phyloP scores from a whole-genome alignment of 768 basidiomycete genomes.

The Leccinellum rugosiceps region DNA sequence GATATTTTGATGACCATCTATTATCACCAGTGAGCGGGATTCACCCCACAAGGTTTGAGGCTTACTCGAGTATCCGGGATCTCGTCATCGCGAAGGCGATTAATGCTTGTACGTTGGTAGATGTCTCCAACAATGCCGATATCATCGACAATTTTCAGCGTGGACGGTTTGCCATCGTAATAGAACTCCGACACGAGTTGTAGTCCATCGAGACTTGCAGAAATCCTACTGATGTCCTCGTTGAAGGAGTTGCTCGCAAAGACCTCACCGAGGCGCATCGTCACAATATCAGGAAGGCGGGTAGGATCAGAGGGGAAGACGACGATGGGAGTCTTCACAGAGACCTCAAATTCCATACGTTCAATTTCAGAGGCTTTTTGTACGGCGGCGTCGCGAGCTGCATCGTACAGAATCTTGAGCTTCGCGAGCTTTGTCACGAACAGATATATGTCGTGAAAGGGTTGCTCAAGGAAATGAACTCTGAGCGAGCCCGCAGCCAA shows the following conservation, averaged over 20 bases:
- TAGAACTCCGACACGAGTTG: conserved; percentile 73
- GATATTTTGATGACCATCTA: conserved; percentile 75
- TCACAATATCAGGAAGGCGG: conserved; percentile 61
- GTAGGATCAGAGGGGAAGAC: conserved; percentile 75
- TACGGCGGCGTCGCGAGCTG: conserved; percentile 89
- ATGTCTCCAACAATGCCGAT: conserved; percentile 72
- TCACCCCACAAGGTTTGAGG: background rate
- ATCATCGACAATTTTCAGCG: conserved; percentile 88
- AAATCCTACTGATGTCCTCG: conserved; percentile 50
- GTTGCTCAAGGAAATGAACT: conserved; percentile 83
- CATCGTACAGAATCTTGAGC: conserved; percentile 92
- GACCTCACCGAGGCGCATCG: conserved; percentile 87
- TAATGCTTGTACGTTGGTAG: conserved; percentile 55
- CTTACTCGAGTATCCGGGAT: conserved; percentile 76
- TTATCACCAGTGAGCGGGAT: conserved; percentile 4
- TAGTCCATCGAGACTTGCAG: conserved; percentile 78
- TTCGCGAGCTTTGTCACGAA: conserved; percentile 84
- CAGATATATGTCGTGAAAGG: conserved; percentile 83
- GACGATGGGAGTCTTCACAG: conserved; percentile 88
- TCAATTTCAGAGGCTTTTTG: conserved; percentile 92
- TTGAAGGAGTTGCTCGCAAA: conserved; percentile 75
- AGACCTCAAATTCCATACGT: conserved; percentile 89
- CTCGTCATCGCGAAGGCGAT: conserved; percentile 48
- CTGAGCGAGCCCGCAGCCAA: conserved; percentile 88
- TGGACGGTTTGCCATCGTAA: conserved; percentile 44